phyloP scores from a whole-genome alignment of 2,329 filamentous ascomycete species.

The Colletotrichum karsti region DNA sequence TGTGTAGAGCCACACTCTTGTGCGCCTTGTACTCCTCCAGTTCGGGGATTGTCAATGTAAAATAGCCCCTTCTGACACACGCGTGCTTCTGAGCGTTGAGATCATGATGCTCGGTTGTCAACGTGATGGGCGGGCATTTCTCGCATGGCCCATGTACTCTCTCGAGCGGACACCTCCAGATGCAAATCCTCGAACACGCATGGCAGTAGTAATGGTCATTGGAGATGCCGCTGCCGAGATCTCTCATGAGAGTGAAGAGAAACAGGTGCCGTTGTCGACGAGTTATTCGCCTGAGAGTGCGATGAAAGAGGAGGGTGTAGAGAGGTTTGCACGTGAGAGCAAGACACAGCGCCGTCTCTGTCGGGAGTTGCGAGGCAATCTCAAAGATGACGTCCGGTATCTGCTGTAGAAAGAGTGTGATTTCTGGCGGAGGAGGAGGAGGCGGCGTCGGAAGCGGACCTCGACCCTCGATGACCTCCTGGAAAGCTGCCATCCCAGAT shows the following conservation, averaged over 20 bases:
- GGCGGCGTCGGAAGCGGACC: not conserved
- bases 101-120: not conserved
- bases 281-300: not conserved
- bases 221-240: not conserved
- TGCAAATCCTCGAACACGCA: not conserved
- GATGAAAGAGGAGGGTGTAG: conserved; percentile 9
- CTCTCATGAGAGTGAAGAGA: conserved; percentile 13
- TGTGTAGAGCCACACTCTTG: not conserved
- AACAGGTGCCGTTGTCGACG: not conserved
- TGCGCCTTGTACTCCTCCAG: not conserved
- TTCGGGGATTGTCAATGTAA: not conserved
- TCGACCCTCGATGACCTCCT: too few relatives aligned
- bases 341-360: conserved; percentile 15
- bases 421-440: not conserved
- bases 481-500: not conserved
- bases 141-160: not conserved
- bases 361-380: conserved; percentile 21
- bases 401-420: conserved; percentile 4
- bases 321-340: conserved; percentile 18
- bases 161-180: not conserved
- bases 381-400: conserved; percentile 19
- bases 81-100: not conserved
- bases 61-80: not conserved
- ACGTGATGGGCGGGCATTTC: not conserved
- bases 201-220: conserved; percentile 14